phyloP scores from a whole-genome alignment of 306 rosid genomes.

The Chamaecrista fasciculata region DNA sequence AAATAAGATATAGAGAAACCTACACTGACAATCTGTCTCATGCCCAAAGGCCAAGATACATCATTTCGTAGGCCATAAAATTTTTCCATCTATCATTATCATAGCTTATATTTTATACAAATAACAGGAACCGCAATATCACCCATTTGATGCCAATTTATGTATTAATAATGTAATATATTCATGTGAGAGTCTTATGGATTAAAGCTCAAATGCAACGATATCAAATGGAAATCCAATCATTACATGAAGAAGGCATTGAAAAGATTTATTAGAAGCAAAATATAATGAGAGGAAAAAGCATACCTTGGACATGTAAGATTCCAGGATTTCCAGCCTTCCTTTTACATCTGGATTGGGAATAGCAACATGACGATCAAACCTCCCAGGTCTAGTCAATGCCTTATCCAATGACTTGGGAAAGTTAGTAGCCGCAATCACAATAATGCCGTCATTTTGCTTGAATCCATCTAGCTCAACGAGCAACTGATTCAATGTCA shows the following conservation, averaged over 20 bases:
- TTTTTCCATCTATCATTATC: background rate
- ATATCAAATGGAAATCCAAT: background rate
- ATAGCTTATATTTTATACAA: background rate
- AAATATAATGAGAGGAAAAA: background rate
- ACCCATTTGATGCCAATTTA: background rate
- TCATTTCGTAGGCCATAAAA: background rate
- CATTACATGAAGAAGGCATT: background rate
- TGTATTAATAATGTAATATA: too few relatives aligned
- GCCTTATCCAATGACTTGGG: conserved; percentile 92
- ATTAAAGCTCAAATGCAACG: too few relatives aligned
- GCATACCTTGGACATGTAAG: conserved; percentile 84
- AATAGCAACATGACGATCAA: conserved; percentile 83
- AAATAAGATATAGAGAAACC: background rate
- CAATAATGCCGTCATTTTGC: conserved; percentile 93
- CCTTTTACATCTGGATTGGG: conserved; percentile 98
- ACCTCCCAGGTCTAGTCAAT: conserved; percentile 92
- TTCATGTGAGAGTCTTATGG: too few relatives aligned
- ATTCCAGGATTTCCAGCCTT: conserved; percentile 86
- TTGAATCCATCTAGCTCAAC: conserved; percentile 96
- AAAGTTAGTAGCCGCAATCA: conserved; percentile 92
- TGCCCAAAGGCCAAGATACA: background rate
- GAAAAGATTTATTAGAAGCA: too few relatives aligned
- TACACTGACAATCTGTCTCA: background rate
- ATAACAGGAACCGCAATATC: background rate
- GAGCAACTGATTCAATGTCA: conserved; percentile 91